phyloP scores from a whole-genome alignment of 305 asterid species.

The Ruellia speciosa region DNA sequence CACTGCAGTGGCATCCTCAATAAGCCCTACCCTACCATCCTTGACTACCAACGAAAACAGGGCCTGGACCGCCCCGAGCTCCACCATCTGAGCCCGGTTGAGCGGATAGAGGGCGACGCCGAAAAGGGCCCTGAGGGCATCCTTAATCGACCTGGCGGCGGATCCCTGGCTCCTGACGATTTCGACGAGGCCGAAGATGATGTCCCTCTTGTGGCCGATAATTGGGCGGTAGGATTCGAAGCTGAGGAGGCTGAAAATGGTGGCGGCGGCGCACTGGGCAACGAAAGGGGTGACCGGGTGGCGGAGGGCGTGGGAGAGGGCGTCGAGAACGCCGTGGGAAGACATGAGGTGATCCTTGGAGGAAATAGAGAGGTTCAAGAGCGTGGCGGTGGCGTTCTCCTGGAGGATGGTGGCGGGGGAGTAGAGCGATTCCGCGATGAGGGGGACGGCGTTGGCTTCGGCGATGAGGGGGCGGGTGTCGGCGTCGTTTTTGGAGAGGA shows the following conservation, averaged over 20 bases:
- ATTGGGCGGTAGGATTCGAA: constrained; percentile 55
- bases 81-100: constrained; percentile 68
- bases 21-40: constrained; percentile 59
- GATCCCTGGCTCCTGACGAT: constrained; percentile 47
- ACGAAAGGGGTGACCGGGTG: constrained; percentile 60
- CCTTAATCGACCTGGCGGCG: constrained; percentile 61
- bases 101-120: constrained; percentile 59
- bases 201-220: constrained; percentile 82
- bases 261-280: constrained; percentile 77
- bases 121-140: constrained; percentile 66
- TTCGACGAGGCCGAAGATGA: constrained; percentile 66
- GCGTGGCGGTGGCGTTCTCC: constrained; percentile 84
- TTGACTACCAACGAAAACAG: constrained; percentile 56
- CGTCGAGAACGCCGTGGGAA: constrained; percentile 71
- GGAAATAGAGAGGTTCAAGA: constrained; percentile 72
- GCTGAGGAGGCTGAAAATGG: constrained; percentile 62
- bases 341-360: constrained; percentile 63
- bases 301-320: constrained; percentile 80
- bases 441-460: constrained; percentile 61
- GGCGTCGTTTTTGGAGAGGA: constrained; percentile 66
- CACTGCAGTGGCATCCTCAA: constrained; percentile 90
- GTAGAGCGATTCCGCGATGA: constrained; percentile 68
- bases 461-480: constrained; percentile 63
- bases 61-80: constrained; percentile 71
- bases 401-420: constrained; percentile 51